phyloP scores from a whole-genome alignment of 2,329 filamentous ascomycete species.

The Thielaviopsis euricoi region DNA sequence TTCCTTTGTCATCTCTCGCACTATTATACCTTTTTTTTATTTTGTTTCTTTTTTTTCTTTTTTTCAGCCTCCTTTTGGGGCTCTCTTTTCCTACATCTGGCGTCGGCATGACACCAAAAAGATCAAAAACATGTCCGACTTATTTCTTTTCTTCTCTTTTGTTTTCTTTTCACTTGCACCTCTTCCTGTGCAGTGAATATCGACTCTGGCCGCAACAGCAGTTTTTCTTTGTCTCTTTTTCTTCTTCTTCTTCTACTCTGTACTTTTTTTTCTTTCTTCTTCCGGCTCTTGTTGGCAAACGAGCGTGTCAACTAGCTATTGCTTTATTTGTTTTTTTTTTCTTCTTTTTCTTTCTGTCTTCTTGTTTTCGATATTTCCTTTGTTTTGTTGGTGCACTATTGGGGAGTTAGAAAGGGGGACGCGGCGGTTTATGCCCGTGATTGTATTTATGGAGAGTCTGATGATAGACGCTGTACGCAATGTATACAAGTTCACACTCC shows the following conservation, averaged over 20 bases:
- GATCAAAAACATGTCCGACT: too few relatives aligned
- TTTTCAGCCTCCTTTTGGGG: too few relatives aligned
- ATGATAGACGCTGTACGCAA: constrained; percentile 10
- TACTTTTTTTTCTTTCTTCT: background rate
- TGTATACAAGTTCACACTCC: background rate
- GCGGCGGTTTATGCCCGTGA: background rate
- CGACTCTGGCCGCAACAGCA: too few relatives aligned
- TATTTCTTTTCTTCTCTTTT: background rate
- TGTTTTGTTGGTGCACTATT: background rate
- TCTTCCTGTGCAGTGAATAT: too few relatives aligned
- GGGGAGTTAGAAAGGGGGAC: too few relatives aligned
- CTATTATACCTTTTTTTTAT: background rate
- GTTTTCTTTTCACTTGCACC: background rate
- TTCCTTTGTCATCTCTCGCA: background rate
- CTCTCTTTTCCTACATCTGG: background rate
- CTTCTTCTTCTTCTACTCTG: background rate
- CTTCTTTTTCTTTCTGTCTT: too few relatives aligned
- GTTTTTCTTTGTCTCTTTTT: background rate
- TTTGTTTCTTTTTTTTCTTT: constrained; percentile 7
- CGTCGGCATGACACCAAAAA: too few relatives aligned
- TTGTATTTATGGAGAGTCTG: background rate
- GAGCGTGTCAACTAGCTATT: background rate
- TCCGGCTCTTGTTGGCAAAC: background rate
- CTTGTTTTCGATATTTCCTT: background rate
- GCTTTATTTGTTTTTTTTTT: background rate